A percentile compares a stretch with the other conserved stretches of the same genome.
phyloP scores from a whole-genome alignment of 164 flowering plant genomes.

The Macadamia tetraphylla region DNA sequence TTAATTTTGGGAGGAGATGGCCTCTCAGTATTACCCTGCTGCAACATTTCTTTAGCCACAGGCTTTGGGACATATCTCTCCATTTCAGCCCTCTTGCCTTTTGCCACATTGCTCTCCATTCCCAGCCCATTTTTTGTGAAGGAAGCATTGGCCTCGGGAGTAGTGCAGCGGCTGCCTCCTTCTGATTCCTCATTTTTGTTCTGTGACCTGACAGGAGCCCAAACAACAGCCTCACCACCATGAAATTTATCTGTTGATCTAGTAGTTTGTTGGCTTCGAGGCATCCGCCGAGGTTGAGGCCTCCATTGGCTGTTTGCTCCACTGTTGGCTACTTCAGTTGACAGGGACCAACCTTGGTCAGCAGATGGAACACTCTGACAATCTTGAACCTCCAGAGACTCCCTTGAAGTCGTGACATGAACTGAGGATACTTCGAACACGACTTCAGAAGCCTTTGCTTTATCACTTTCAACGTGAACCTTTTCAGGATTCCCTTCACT shows the following conservation, averaged over 20 bases:
- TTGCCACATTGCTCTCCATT: conserved; percentile 39
- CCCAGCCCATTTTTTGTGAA: conserved; percentile 32
- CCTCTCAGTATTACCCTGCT: conserved; percentile 48
- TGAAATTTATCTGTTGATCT: conserved; percentile 44
- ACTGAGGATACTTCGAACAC: conserved; percentile 21
- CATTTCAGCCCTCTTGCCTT: conserved; percentile 88
- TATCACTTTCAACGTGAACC: conserved; percentile 25
- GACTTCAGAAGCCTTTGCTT: conserved; percentile 24
- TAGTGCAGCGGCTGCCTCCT: conserved; percentile 27
- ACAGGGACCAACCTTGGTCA: conserved; percentile 27
- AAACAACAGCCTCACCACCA: conserved; percentile 48
- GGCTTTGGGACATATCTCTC: conserved; percentile 95
- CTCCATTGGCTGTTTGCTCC: conserved; percentile 18
- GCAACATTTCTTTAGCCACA: conserved; percentile 81
- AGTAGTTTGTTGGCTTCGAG: conserved; percentile 44
- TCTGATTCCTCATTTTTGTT: conserved; percentile 42
- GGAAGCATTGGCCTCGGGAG: conserved; percentile 23
- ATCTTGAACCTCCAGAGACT: conserved; percentile 5
- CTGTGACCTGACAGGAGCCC: conserved; percentile 87
- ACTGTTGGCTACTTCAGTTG: conserved; percentile 46
- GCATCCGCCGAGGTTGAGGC: conserved; percentile 34
- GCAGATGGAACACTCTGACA: conserved; percentile 25
- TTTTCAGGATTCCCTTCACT: conserved; percentile 11
- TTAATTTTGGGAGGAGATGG: conserved; percentile 25
- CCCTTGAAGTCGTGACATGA: conserved; percentile 15